A percentile compares a stretch with the other conserved stretches of the same genome.
Conservation (phyloP, 208 protist species). For the Wallacemonas sp. region DNA sequence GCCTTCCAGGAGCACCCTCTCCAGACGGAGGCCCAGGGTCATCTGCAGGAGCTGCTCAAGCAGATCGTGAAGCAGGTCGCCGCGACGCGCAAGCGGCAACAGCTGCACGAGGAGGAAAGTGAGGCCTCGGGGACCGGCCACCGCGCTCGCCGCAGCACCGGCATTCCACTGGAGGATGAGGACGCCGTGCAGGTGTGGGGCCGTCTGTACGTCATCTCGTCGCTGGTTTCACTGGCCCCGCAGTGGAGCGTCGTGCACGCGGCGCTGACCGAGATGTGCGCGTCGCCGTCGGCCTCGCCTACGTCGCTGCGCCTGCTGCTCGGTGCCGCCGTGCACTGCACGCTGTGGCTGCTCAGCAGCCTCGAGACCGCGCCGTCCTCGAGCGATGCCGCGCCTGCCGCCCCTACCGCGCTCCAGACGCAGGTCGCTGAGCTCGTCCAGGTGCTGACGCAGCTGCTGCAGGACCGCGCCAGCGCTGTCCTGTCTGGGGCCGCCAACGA, state of each 20-base stretch:
- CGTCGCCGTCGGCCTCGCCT: constrained; percentile 15
- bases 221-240: constrained; percentile 42
- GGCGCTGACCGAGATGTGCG: constrained; percentile 19
- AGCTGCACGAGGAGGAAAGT: not conserved
- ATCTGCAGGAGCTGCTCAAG: constrained; percentile 72
- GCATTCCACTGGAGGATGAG: constrained; percentile 14
- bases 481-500: not conserved
- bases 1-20: constrained; percentile 59
- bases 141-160: not conserved
- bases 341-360: constrained; percentile 55
- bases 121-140: too few species aligned
- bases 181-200: constrained; percentile 47
- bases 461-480: not conserved
- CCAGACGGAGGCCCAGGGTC: constrained; percentile 55
- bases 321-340: constrained; percentile 42
- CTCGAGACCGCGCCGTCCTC: not conserved
- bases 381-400: not conserved
- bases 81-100: constrained; percentile 5
- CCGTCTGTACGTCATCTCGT: constrained; percentile 60
- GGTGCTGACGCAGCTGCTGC: constrained; percentile 4
- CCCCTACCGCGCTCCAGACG: not conserved
- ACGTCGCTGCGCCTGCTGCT: constrained; percentile 41
- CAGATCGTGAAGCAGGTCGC: constrained; percentile 49
- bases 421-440: constrained; percentile 6
- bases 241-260: constrained; percentile 52